Conservation (phyloP, 352 stramenopile genomes). For the Globisporangium sylvaticum region DNA sequence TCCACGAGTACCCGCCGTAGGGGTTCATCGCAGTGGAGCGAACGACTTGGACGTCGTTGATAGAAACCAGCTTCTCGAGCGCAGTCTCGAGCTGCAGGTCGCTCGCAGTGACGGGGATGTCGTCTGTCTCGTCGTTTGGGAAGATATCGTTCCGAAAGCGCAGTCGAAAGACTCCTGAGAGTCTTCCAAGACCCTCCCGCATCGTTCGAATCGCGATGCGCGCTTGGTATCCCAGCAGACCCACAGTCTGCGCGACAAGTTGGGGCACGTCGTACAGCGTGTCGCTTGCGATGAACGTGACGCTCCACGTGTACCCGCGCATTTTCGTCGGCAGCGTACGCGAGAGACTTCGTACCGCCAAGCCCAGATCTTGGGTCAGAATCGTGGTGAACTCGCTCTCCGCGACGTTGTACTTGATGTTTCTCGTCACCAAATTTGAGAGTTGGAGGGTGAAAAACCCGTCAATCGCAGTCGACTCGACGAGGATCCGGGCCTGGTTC, state of each 20-base stretch:
- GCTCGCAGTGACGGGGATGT: constrained; percentile 59
- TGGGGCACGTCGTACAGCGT: constrained; percentile 57
- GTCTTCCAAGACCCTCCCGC: constrained; percentile 52
- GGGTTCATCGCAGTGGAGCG: constrained; percentile 65
- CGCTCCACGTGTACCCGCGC: constrained; percentile 61
- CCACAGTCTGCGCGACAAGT: constrained; percentile 42
- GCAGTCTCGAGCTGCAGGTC: constrained; percentile 51
- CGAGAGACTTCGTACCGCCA: constrained; percentile 53
- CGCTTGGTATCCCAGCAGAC: constrained; percentile 59
- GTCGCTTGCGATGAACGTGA: constrained; percentile 72
- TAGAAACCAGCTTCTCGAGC: constrained; percentile 65
- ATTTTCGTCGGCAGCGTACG: constrained; percentile 36
- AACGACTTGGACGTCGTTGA: constrained; percentile 59
- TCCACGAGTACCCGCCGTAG: constrained; percentile 83
- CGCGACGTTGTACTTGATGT: constrained; percentile 61
- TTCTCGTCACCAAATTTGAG: constrained; percentile 47
- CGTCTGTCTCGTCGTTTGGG: constrained; percentile 61
- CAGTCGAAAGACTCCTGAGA: constrained; percentile 69
- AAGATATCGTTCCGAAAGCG: constrained; percentile 70
- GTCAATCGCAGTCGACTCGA: constrained; percentile 56
- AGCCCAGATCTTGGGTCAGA: constrained; percentile 55
- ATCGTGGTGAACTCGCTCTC: constrained; percentile 55
- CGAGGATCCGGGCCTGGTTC: constrained; percentile 36
- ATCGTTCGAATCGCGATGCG: constrained; percentile 42
- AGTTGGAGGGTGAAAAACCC: constrained; percentile 68